phyloP scores from a whole-genome alignment of 2,329 filamentous ascomycete species.

The Cladosporium cucumerinum region DNA sequence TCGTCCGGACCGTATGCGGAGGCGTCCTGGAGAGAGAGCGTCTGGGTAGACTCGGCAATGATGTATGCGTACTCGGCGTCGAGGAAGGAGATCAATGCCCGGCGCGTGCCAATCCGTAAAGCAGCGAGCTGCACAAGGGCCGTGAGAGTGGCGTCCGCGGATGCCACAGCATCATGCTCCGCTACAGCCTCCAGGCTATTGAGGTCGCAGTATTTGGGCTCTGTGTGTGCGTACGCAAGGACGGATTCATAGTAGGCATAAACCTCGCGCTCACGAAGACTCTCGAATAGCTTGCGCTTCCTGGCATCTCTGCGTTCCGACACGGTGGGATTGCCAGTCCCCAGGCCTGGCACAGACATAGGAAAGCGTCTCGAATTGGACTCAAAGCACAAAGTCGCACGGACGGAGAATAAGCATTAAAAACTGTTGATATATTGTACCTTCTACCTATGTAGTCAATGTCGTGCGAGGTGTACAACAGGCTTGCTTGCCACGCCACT shows the following conservation, averaged over 20 bases:
- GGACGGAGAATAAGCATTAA: background rate
- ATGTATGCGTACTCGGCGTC: constrained; percentile 50
- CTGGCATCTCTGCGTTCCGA: background rate
- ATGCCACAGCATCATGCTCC: constrained; percentile 28
- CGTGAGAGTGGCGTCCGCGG: constrained; percentile 41
- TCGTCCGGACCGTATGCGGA: constrained; percentile 25
- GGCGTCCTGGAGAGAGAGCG: constrained; percentile 39
- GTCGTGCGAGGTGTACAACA: no score
- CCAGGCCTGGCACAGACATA: background rate
- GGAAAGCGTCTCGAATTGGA: background rate
- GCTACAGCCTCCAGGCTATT: constrained; percentile 22
- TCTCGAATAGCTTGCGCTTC: constrained; percentile 22
- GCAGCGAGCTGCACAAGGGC: constrained; percentile 52
- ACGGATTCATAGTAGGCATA: constrained; percentile 31
- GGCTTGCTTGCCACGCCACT: no score
- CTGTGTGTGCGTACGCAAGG: background rate
- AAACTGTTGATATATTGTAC: background rate
- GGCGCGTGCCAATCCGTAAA: constrained; percentile 46
- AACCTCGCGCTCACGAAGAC: constrained; percentile 32
- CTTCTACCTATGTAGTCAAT: no score
- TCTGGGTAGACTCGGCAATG: constrained; percentile 52
- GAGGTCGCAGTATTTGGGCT: constrained; percentile 28
- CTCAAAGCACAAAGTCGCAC: background rate
- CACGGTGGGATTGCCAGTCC: background rate
- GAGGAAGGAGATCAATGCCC: constrained; percentile 54